Base-by-base conservation (phyloP, 1,139 yeast genomes). In the Scheffersomyces illinoinensis region DNA sequence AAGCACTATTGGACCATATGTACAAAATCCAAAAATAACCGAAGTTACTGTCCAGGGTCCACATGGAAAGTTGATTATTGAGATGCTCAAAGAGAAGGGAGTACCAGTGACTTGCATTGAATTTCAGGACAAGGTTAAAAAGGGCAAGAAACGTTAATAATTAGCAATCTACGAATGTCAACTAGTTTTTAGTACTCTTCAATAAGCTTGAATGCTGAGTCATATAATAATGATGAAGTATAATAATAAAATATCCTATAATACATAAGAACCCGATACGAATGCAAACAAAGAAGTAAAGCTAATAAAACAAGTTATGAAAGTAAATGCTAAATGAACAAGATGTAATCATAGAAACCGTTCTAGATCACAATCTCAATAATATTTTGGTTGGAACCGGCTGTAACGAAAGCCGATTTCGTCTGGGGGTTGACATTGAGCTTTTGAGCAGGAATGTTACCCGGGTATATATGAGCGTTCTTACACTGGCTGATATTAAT, bases 41-140 rank as follows among this genome's bases (percentile, higher is more conserved):
- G 96, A 91, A 65, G 93, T 93, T 1, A 82, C 87, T 55, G 96
- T 95, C 2, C 98, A 95, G 73, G 99, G 99, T 0, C 91, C 96
- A 2, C 98, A 95, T 69, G 88, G 89, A 18, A 82, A 84, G 56
- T 73, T 84, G 1, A 85, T 91, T 17, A 76, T 81, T 20, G 87
- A 86, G 4, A 71, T 88, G 49, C 76, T 93, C 60, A 83, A 82
- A 46, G 75, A 72, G n/a, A 82, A 87, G 62, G 97, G 98, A 0
- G 75, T 95, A 20, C 88, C 90, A 24, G 71, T 81, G 2, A 72
- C 80, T n/a, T 90, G 89, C 85, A 87, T 73, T 14, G 69, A 83
- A 47, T 84, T 86, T 61, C 87, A 83, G 58, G 92, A 91, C 67
- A 89, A 87, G 66, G 76, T 85, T 33, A 89, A 87, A 64, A 76